Percentiles rank a stretch among this genome's conserved stretches.
These are phyloP conservation scores for Arthrobotrys megalospora DNA, from an alignment of 2,329 filamentous ascomycete species.

Conservation along the genomic window DNA sequence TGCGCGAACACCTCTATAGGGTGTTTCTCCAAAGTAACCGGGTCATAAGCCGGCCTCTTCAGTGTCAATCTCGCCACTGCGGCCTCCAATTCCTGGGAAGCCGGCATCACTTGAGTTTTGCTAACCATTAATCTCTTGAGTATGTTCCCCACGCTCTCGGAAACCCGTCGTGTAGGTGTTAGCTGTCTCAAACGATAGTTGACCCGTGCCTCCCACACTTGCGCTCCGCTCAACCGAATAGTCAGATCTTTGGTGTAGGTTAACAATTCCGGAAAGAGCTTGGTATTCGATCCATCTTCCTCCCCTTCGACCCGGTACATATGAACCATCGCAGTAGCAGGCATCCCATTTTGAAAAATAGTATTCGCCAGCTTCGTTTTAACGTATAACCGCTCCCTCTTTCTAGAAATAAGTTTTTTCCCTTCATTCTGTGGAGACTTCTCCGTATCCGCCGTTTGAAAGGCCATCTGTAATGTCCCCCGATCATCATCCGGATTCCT, in stretches of 20 bases:
- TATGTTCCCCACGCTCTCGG: slow-evolving; percentile 83
- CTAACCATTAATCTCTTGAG: slow-evolving; percentile 73
- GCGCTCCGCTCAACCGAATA: not conserved
- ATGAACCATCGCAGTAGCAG: slow-evolving; percentile 72
- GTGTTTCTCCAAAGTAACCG: slow-evolving; percentile 8
- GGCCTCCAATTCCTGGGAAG: slow-evolving; percentile 80
- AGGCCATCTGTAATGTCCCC: slow-evolving; percentile 29
- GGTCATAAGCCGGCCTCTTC: slow-evolving; percentile 65
- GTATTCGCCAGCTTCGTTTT: slow-evolving; percentile 78
- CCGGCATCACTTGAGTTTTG: slow-evolving; percentile 70
- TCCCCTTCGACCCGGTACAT: slow-evolving; percentile 13
- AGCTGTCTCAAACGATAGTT: slow-evolving; percentile 74
- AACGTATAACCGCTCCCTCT: not conserved
- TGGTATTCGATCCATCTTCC: not conserved
- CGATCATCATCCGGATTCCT: slow-evolving; percentile 27
- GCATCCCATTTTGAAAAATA: slow-evolving; percentile 79
- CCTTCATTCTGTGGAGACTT: not conserved
- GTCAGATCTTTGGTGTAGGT: slow-evolving; percentile 7
- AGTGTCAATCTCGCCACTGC: slow-evolving; percentile 75
- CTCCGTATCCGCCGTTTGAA: not conserved
- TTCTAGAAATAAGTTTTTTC: not conserved
- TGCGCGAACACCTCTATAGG: slow-evolving; percentile 45
- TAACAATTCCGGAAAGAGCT: not conserved
- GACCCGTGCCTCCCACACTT: slow-evolving; percentile 27
- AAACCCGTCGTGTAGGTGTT: slow-evolving; percentile 75